A percentile compares a stretch with the other conserved stretches of the same genome.
Conservation (phyloP, 2,329 filamentous ascomycete genomes). For the Colletotrichum zoysiae region DNA sequence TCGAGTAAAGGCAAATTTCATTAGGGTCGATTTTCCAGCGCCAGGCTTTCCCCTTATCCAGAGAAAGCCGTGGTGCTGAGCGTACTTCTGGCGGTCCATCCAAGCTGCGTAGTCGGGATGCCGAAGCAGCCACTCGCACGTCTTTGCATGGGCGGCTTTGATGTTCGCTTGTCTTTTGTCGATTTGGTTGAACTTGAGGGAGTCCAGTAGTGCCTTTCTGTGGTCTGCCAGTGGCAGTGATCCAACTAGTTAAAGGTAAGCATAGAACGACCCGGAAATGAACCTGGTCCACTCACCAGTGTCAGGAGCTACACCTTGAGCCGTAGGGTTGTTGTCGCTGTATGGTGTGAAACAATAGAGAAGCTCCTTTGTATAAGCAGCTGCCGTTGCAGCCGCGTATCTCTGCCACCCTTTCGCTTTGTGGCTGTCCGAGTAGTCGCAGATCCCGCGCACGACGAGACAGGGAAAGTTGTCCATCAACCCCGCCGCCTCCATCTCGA, state of each 20-base stretch:
- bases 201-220: neutral
- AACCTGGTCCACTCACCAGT: neutral
- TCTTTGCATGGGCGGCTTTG: neutral
- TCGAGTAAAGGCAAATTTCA: neutral
- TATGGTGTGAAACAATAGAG: neutral
- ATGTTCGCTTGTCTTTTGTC: neutral
- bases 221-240: neutral
- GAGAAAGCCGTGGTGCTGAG: slow-evolving; percentile 16
- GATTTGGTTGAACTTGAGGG: neutral
- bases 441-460: slow-evolving; percentile 48
- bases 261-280: fast-evolving
- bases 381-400: slow-evolving; percentile 44
- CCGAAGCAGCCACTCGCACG: neutral
- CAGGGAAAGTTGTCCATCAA: slow-evolving; percentile 43
- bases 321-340: fast-evolving
- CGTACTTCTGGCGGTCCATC: neutral
- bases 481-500: slow-evolving; percentile 46
- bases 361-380: slow-evolving; percentile 44
- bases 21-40: slow-evolving; percentile 19
- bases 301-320: neutral
- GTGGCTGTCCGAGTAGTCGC: slow-evolving; percentile 49
- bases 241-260: neutral
- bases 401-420: slow-evolving; percentile 46
- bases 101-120: neutral
- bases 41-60: slow-evolving; percentile 23